Evolutionary conservation across 2,329 filamentous ascomycete genomes (phyloP), one percentile per base, ranked within the genome.

Genomic region (Penicillium italicum): DNA sequence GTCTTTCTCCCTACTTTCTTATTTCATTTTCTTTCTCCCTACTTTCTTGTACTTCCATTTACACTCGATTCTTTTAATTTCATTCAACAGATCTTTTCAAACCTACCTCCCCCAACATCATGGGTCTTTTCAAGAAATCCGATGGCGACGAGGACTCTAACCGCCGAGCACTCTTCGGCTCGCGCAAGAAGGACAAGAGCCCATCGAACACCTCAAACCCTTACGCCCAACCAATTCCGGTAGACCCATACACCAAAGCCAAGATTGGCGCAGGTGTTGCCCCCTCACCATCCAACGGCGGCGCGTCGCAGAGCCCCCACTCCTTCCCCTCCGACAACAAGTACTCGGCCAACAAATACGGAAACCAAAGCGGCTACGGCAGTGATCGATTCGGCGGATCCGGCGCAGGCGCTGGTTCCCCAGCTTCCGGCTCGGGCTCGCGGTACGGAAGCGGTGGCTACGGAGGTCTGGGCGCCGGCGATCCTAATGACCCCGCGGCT

Each of bases 101-200:
- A 16, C 28, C 37, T 36, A 14, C 12, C 16, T 12, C 20, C 22
- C 9, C 26, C 22, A 11, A 33, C 61, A 64, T 50, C 50, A 72
- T 71, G 69, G 69, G 69, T 52, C 66, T 71, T 37, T 76, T 83
- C 63, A 83, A 82, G 69, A 85, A 85, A 69, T 79, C 76, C 59
- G 77, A 77, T 58, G 79, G 74, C 65, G 81, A 81, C 60, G 79
- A 81, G 56, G 74, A 75, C 49, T 72, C 73, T 37, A 79, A 76
- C 69, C 80, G 82, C 69, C 76, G 74, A 54, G 81, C 82, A n/a
- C 80, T 86, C 31, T 86, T 86, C 64, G 82, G 82, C 61, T 76
- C 76, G 61, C 75, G 79, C 60, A 79, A 77, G 48, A 84, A 82
- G 69, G 77, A 76, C 62, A 83, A 83, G 69, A 78, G 76, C 52